phyloP scores from a whole-genome alignment of 1,284 basidiomycete genomes.

The Testicularia cyperi region DNA sequence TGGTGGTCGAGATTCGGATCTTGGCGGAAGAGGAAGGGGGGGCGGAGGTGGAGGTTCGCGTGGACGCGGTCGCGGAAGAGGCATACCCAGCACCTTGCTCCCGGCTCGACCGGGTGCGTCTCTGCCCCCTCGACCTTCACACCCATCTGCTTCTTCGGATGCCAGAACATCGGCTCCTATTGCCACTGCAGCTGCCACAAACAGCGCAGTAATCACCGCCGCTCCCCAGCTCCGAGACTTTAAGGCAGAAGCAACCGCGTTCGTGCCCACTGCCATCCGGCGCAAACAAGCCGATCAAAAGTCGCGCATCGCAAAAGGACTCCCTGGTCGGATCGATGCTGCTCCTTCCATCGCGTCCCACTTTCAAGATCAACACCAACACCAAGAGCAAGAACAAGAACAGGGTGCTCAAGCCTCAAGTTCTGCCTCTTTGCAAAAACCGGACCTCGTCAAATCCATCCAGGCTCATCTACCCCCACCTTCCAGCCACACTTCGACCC shows the following conservation, averaged over 20 bases:
- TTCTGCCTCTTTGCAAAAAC: too few species aligned
- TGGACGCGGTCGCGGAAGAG: neutral
- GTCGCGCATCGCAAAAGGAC: constrained; percentile 33
- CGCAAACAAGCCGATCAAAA: constrained; percentile 44
- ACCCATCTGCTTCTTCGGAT: neutral
- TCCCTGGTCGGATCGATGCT: constrained; percentile 41
- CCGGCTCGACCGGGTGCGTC: too few species aligned
- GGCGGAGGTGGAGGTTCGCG: neutral
- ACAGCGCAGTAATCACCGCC: constrained; percentile 41
- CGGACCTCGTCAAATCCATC: constrained; percentile 20
- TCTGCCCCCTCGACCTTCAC: neutral
- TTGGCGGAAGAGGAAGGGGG: neutral
- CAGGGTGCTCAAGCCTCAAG: too few species aligned
- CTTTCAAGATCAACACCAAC: too few species aligned
- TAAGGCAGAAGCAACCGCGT: constrained; percentile 52
- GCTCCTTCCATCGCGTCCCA: constrained; percentile 11
- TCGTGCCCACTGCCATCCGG: constrained; percentile 52
- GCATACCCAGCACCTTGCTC: too few species aligned
- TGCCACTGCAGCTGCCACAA: constrained; percentile 21
- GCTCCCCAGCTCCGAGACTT: constrained; percentile 56
- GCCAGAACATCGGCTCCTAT: constrained; percentile 9
- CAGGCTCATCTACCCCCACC: constrained; percentile 12
- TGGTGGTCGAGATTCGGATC: too few species aligned
- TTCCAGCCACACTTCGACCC: neutral
- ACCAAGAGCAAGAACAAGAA: too few species aligned